These are phyloP conservation scores for Gastrolobium bilobum DNA, from an alignment of 306 rosid species.

Conservation along the genomic window DNA sequence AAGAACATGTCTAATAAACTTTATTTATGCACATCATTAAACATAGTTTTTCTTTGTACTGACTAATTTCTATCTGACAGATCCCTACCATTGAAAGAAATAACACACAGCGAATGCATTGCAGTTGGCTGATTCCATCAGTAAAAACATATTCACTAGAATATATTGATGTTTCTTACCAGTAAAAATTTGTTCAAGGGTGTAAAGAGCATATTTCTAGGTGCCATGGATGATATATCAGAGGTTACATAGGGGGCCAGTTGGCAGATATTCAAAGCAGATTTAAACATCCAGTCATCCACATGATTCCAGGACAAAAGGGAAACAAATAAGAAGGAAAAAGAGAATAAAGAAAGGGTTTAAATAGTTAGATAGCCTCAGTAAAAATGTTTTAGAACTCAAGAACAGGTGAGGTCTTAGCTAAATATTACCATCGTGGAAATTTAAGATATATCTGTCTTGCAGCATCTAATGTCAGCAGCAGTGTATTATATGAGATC, in stretches of 20 bases:
- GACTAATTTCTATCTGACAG: neutral
- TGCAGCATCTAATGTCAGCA: neutral
- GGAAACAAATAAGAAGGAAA: conserved; percentile 9
- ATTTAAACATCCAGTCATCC: neutral
- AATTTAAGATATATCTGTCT: neutral
- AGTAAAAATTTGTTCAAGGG: conserved; percentile 14
- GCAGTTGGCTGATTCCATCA: conserved; percentile 18
- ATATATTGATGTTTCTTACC: neutral
- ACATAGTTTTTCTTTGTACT: neutral
- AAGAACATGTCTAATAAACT: conserved; percentile 11
- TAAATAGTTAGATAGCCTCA: conserved; percentile 21
- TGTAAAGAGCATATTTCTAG: conserved; percentile 25
- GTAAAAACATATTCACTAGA: too few relatives aligned
- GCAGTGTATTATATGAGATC: neutral
- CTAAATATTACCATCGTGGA: conserved; percentile 9
- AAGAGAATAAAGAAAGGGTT: neutral
- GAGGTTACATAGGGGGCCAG: neutral
- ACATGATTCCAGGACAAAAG: neutral
- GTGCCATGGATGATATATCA: neutral
- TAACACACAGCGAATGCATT: conserved; percentile 25
- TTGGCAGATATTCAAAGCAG: neutral
- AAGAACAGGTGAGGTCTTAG: neutral
- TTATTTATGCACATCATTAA: conserved; percentile 9
- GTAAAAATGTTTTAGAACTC: neutral
- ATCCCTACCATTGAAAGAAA: conserved; percentile 24